phyloP scores from a whole-genome alignment of 495 filamentous ascomycete genomes.

The Parathielavia hyrcaniae region DNA sequence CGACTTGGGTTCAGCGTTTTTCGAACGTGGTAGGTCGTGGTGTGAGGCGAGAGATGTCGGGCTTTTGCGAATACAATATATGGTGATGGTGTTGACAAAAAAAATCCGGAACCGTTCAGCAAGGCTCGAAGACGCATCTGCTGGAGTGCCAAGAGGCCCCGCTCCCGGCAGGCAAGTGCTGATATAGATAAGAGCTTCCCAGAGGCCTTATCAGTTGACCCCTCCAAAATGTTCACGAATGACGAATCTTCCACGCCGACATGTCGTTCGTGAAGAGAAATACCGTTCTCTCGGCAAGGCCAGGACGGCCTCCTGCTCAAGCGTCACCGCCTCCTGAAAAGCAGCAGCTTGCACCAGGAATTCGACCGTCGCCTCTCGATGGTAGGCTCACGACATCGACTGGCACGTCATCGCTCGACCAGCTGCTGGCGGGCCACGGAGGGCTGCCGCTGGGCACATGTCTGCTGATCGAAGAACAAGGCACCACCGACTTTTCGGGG shows the following conservation, averaged over 20 bases:
- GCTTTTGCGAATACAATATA: neutral
- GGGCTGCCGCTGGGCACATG: constrained; percentile 77
- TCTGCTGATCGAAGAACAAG: constrained; percentile 81
- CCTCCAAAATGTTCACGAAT: neutral
- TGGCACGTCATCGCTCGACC: constrained; percentile 76
- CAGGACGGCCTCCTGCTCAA: constrained; percentile 20
- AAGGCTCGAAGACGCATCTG: neutral
- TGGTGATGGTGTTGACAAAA: constrained; percentile 10
- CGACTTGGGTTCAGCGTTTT: neutral
- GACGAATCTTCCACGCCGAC: neutral
- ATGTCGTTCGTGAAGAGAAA: constrained; percentile 94
- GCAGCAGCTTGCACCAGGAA: constrained; percentile 52
- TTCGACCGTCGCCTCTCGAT: constrained; percentile 83
- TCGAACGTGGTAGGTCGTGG: neutral
- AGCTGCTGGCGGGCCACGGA: constrained; percentile 79
- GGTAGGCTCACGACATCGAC: constrained; percentile 87
- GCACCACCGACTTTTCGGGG: constrained; percentile 90
- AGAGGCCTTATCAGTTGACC: constrained; percentile 16
- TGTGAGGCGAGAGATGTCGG: neutral
- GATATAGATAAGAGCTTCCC: neutral
- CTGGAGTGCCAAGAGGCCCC: neutral
- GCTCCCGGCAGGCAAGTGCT: constrained; percentile 10
- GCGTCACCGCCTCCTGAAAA: constrained; percentile 32
- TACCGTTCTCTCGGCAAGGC: constrained; percentile 53
- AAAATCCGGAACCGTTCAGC: constrained; percentile 8